A percentile compares a stretch with the other conserved stretches of the same genome.
These are phyloP conservation scores for Lactarius trivialis DNA, from an alignment of 768 basidiomycete species.

Conservation along the genomic window DNA sequence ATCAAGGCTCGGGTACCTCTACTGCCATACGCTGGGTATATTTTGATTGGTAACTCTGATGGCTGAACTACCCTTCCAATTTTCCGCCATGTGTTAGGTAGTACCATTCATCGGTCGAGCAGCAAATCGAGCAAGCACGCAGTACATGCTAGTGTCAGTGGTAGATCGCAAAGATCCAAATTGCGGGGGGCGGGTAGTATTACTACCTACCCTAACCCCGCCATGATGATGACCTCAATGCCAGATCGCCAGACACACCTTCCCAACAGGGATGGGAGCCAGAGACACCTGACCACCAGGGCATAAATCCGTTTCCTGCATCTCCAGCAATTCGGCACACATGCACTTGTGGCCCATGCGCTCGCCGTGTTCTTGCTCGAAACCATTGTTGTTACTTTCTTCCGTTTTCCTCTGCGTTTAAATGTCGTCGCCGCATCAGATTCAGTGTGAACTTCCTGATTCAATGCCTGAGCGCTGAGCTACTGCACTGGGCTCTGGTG, in stretches of 20 bases:
- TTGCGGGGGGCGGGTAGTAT: too few species aligned
- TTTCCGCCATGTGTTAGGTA: too few species aligned
- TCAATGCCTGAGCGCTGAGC: background rate
- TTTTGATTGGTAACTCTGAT: too few species aligned
- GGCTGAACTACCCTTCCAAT: too few species aligned
- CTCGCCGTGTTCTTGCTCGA: conserved; percentile 37
- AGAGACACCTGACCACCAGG: conserved; percentile 47
- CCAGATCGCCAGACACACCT: conserved; percentile 75
- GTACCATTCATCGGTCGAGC: too few species aligned
- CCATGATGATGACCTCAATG: conserved; percentile 60
- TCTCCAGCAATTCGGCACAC: conserved; percentile 83
- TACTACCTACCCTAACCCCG: too few species aligned
- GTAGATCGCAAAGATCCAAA: too few species aligned
- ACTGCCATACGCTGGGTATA: too few species aligned
- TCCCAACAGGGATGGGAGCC: conserved; percentile 73
- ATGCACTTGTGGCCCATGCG: conserved; percentile 79
- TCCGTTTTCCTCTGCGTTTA: conserved; percentile 18
- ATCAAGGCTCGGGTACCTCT: too few species aligned
- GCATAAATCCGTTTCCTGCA: conserved; percentile 48
- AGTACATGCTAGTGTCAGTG: too few species aligned
- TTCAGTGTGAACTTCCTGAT: background rate
- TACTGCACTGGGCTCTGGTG: background rate
- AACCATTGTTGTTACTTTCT: conserved; percentile 16
- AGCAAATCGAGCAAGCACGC: too few species aligned
- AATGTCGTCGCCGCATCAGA: background rate